Evolutionary conservation across 2,329 filamentous ascomycete genomes (phyloP).

Genomic region (Scolecobasidium constrictum): DNA sequence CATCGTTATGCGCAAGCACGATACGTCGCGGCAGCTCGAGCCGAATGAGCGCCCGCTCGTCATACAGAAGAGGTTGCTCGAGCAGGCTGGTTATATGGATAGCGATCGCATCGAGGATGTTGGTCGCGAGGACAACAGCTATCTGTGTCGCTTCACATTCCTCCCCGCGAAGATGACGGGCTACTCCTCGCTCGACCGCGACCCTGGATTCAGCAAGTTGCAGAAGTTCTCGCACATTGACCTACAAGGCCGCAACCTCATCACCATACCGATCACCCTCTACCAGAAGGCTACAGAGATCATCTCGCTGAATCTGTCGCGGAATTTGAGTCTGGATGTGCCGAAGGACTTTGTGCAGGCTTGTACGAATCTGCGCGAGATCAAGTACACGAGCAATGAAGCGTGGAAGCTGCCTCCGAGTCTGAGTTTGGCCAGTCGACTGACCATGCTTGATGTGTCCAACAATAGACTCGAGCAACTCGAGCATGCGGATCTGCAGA

Average conservation of each 20-base stretch:
- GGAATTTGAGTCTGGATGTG: constrained; percentile 83
- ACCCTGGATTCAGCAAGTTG: constrained; percentile 69
- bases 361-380: constrained; percentile 82
- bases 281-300: constrained; percentile 90
- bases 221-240: constrained; percentile 94
- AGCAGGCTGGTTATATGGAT: constrained; percentile 84
- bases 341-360: constrained; percentile 94
- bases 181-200: constrained; percentile 58
- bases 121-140: constrained; percentile 93
- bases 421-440: constrained; percentile 64
- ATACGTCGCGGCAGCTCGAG: constrained; percentile 71
- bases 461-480: constrained; percentile 87
- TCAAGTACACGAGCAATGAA: constrained; percentile 94
- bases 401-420: constrained; percentile 76
- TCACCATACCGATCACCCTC: constrained; percentile 88
- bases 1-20: constrained; percentile 89
- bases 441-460: constrained; percentile 87
- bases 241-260: constrained; percentile 75
- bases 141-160: constrained; percentile 92
- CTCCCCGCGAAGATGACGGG: constrained; percentile 80
- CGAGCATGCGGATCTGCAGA: constrained; percentile 71
- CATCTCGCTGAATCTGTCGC: constrained; percentile 85
- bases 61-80: constrained; percentile 82
- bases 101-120: constrained; percentile 84
- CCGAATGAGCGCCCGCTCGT: constrained; percentile 71